A percentile compares a stretch with the other conserved stretches of the same genome.
These are phyloP conservation scores for Tanozyma kutaoensis DNA, from an alignment of 805 yeast species.

Conservation along the genomic window DNA sequence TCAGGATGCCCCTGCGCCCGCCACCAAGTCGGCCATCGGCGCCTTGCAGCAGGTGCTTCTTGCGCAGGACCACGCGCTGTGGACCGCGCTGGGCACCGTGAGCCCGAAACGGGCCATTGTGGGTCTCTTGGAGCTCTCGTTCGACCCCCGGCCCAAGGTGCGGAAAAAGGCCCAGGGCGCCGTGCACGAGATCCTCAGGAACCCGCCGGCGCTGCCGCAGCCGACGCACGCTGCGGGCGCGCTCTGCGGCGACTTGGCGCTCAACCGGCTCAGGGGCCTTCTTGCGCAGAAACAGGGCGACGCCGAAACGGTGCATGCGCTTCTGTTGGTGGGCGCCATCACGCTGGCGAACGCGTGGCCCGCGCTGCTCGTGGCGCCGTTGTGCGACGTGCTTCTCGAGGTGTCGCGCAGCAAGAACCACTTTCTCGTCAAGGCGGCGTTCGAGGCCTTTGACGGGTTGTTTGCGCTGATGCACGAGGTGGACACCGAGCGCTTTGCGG, in stretches of 20 bases:
- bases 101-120: constrained; percentile 76
- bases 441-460: constrained; percentile 71
- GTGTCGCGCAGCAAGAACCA: constrained; percentile 78
- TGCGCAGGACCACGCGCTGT: constrained; percentile 69
- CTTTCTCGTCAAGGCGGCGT: constrained; percentile 68
- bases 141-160: constrained; percentile 89
- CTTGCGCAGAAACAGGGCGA: constrained; percentile 17
- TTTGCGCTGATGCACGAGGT: constrained; percentile 52
- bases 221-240: constrained; percentile 69
- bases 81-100: constrained; percentile 47
- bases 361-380: constrained; percentile 42
- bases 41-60: constrained; percentile 65
- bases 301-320: constrained; percentile 54
- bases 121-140: constrained; percentile 63
- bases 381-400: constrained; percentile 67
- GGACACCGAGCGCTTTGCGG: constrained; percentile 50
- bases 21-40: constrained; percentile 75
- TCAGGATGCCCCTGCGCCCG: constrained; percentile 62
- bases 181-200: constrained; percentile 44
- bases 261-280: constrained; percentile 37
- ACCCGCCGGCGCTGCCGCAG: constrained; percentile 67
- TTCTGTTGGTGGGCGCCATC: constrained; percentile 65
- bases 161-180: constrained; percentile 93
- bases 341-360: constrained; percentile 82
- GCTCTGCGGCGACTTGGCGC: constrained; percentile 54